Base-by-base conservation (phyloP, 495 filamentous ascomycete genomes). In the Hypoxylon cercidicola region DNA sequence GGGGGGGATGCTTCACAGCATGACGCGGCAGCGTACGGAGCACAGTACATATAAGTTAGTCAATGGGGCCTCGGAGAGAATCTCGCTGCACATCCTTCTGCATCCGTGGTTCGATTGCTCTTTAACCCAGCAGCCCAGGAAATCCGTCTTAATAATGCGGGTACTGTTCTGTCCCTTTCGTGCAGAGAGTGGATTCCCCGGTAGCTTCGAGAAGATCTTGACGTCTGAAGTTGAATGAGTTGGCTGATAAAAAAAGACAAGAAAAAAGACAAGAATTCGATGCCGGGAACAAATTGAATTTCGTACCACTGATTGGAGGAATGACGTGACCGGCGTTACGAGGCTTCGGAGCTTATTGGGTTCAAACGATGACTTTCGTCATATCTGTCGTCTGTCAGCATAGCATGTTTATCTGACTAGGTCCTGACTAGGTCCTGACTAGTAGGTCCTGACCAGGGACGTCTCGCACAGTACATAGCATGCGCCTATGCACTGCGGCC, bases 11-110 rank as follows among this genome's bases (percentile, higher is more conserved):
- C 65, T 68, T 64, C 39, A 68, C 60, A 68, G 65, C 55, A 68
- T 68, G 65, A 68, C 65, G 65, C 65, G 65, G 60, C 65, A 41
- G 43, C 45, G 28, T 59, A 68, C 55, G 59, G 55, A 35, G 62
- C 58, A 68, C 59, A 50, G 39, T 55, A 34, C 21, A 40, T 20
- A 62, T 47, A 44, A 48, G 20, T 32, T 52, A 39, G 48, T 53
- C 23, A 25, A 5, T 25, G 2, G 43, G 54, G 50, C 7, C 46
- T 43, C 60, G 60, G 52, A 48, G 48, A 68, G 54, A 63, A 63
- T 55, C 3, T 68, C 55, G 48, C 64, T 54, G 64, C 54, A 61
- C 58, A 62, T 52, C 55, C 34, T 68, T 51, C 65, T 68, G 60
- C 65, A 60, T 34, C 51, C 55, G 64, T 68, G 55, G 60, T 60